Percentiles rank a stretch among this genome's conserved stretches.
phyloP scores from a whole-genome alignment of 331 rosid genomes.

The Cydonia oblonga region DNA sequence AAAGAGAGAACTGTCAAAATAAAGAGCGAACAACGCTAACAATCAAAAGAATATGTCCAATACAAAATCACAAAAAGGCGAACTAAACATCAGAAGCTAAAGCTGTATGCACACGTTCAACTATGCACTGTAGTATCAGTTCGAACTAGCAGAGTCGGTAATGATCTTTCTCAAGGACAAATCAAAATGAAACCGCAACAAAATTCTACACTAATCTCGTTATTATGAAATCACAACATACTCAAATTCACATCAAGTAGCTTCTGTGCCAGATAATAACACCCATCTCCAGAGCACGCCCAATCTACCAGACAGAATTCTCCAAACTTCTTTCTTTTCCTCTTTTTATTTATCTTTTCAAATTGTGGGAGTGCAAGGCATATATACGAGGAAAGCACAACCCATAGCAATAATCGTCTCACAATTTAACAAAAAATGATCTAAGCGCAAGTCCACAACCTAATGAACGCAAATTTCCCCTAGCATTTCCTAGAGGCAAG shows the following conservation, averaged over 20 bases:
- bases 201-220: background rate
- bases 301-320: background rate
- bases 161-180: background rate
- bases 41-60: background rate
- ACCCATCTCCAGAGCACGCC: background rate
- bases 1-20: slow-evolving; percentile 5
- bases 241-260: too few relatives aligned
- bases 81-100: background rate
- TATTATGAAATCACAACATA: too few relatives aligned
- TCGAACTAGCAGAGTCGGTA: background rate
- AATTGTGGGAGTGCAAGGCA: too few relatives aligned
- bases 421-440: too few relatives aligned
- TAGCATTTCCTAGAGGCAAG: background rate
- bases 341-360: background rate
- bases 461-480: background rate
- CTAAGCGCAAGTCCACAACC: too few relatives aligned
- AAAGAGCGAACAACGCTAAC: background rate
- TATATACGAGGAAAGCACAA: too few relatives aligned
- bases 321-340: background rate
- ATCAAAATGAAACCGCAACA: background rate
- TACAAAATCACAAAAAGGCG: background rate
- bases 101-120: background rate
- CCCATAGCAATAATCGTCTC: too few relatives aligned
- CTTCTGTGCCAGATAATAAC: too few relatives aligned
- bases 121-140: background rate